Base-by-base conservation (phyloP, 1,139 yeast species). In the Debaryomyces singareniensis region DNA sequence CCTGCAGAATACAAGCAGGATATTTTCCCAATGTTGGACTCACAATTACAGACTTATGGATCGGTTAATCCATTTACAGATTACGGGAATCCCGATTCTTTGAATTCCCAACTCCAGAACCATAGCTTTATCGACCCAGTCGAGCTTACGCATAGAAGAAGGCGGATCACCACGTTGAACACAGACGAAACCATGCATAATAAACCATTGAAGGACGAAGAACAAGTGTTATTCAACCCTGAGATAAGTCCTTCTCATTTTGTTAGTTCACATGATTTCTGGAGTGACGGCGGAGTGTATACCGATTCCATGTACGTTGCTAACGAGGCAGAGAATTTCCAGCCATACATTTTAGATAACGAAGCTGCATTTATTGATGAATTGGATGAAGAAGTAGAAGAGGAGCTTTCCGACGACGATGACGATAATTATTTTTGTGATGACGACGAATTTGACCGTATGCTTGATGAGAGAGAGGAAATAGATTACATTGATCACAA, bases 221-320 rank as follows among this genome's bases (percentile, higher is more conserved):
- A 63, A 32, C 59, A 52, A 38, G 53, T 58, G 36, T 55, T 65
- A 39, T 61, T 52, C 43, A 61, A 65, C 40, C 62, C 72, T 5
- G 61, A 64, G 40, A 59, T 65, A 15, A 65, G 63, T 42, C 72
- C 72, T 14, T 63, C 69, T 15, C 62, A 61, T 21, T 49, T 64
- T 33, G 50, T 63, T 31, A 50, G 52, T n/a, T 31, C 25, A 14
- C 35, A 35, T 29, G 37, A 33, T 20, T 30, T 36, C 6, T 28
- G 27, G 15, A 28, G 33, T 28, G 42, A 34, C 16, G 40, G 35
- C 26, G 34, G 22, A 22, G 25, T 31, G 29, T 31, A 26, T 14
- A 20, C 37, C n/a, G 37, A 36, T 24, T 36, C 39, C 15, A 26
- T 34, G 22, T 32, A 33, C 16, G 31, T 36, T 10, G 37, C 36